Evolutionary conservation across 164 flowering plant species (phyloP), one percentile per base, ranked within the genome.

Genomic region (Paratinospora sagittata): DNA sequence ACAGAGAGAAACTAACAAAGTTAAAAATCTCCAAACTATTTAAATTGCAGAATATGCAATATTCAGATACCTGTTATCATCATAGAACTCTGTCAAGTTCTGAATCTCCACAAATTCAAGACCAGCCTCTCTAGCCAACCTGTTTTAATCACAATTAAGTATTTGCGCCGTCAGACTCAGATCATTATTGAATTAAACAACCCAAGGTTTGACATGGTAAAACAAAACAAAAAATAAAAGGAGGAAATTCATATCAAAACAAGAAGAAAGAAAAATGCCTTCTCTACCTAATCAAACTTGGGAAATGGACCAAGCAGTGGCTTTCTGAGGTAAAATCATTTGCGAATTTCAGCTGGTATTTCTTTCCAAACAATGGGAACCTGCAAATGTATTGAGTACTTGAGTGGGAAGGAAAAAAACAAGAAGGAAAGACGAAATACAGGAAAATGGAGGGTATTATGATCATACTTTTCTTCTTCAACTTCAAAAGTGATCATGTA

Each of bases 101-200:
- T 92, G 98, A 72, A 95, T 92, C 85, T 92, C 99, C 66, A 92
- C 83, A 72, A 87, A 92, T 72, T 95, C 98, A 69, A 95, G 90
- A 70, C 99, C 98, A 80, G 89, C 94, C 75, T 95, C 99, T 79
- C 98, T 89, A 12, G 99, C 98, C 78, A 91, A 91, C 87, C 98
- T 95, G 88, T 57, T 60, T 78, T 58, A 69, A 74, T 65, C 27
- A 65, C 34, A 24, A 9, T 41, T 10, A 27, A 14, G 17, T 7
- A 16, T 30, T 63, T 65, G 41, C 0, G 30, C 58, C 16, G 49
- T 73, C 69, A 78, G 66, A 47, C 55, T 63, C 4, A 1, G 34
- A 30, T 1, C 34, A 30, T 30, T 30, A 4, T 37, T 58, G 6
- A 36, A 11, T 37, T 16, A 19, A 26, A 8, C 14, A 11, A 10